Evolutionary conservation across 768 basidiomycete species (phyloP).

Genomic region (Porphyrellus cyaneotinctus): DNA sequence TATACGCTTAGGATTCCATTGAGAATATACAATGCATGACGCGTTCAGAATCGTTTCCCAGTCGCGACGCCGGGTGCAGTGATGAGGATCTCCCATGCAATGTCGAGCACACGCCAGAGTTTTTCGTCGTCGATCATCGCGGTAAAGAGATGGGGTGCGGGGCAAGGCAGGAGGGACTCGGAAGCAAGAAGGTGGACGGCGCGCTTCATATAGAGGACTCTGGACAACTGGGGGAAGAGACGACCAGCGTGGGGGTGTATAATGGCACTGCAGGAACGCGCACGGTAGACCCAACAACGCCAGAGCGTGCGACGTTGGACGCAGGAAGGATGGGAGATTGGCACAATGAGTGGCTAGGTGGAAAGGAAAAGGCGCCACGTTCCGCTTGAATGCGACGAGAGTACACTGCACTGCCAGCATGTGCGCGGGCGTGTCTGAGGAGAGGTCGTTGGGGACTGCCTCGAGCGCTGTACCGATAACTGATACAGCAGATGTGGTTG

Average conservation of each 20-base stretch:
- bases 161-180: conserved; percentile 59
- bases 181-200: conserved; percentile 52
- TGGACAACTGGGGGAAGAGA: conserved; percentile 62
- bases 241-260: conserved; percentile 63
- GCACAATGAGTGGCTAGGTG: conserved; percentile 33
- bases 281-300: conserved; percentile 15
- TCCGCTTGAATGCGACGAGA: conserved; percentile 25
- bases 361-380: conserved; percentile 34
- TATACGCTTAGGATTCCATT: conserved; percentile 21
- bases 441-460: conserved; percentile 26
- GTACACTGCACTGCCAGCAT: conserved; percentile 33
- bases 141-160: conserved; percentile 24
- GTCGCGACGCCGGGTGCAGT: conserved; percentile 35
- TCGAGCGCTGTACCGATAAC: conserved; percentile 25
- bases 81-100: conserved; percentile 48
- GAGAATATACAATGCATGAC: neutral
- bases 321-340: conserved; percentile 25
- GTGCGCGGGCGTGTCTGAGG: conserved; percentile 30
- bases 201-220: conserved; percentile 67
- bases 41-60: conserved; percentile 7
- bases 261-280: conserved; percentile 64
- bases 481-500: no score
- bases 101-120: conserved; percentile 46
- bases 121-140: conserved; percentile 38
- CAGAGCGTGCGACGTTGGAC: conserved; percentile 12